Conservation (phyloP, 805 yeast genomes). For the Millerozyma miso region DNA sequence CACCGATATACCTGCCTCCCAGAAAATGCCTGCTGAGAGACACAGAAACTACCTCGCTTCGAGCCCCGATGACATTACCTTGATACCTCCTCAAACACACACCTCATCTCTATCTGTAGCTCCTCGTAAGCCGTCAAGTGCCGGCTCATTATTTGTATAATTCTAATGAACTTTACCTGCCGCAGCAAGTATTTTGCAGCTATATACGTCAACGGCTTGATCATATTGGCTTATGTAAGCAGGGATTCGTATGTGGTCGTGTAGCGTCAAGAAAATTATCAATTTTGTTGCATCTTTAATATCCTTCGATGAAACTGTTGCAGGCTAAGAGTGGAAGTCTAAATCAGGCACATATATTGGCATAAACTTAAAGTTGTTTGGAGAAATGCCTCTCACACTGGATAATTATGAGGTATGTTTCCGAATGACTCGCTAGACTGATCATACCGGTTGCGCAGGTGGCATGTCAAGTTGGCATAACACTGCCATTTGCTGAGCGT, state of each 20-base stretch:
- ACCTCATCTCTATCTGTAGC: neutral
- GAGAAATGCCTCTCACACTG: neutral
- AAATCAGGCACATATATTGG: too few species aligned
- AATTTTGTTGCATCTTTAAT: constrained; percentile 4
- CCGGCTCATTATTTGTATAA: constrained; percentile 8
- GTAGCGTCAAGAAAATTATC: constrained; percentile 1
- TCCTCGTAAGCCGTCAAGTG: constrained; percentile 14
- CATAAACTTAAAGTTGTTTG: too few species aligned
- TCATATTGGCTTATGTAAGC: too few species aligned
- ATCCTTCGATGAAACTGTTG: constrained; percentile 3
- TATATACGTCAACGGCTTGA: too few species aligned
- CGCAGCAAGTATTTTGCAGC: neutral
- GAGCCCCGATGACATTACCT: neutral
- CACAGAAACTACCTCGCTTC: neutral
- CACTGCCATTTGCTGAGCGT: too few species aligned
- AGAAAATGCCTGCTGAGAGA: neutral
- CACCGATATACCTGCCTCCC: neutral
- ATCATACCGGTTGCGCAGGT: too few species aligned
- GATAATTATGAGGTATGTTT: neutral
- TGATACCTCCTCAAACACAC: neutral
- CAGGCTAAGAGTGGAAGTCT: neutral
- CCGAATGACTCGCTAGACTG: neutral
- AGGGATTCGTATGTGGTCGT: neutral
- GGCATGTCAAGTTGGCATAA: too few species aligned
- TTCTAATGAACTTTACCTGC: neutral